These are phyloP conservation scores for Trichoderma arundinaceum DNA, from an alignment of 2,329 filamentous ascomycete genomes.

Conservation along the genomic window DNA sequence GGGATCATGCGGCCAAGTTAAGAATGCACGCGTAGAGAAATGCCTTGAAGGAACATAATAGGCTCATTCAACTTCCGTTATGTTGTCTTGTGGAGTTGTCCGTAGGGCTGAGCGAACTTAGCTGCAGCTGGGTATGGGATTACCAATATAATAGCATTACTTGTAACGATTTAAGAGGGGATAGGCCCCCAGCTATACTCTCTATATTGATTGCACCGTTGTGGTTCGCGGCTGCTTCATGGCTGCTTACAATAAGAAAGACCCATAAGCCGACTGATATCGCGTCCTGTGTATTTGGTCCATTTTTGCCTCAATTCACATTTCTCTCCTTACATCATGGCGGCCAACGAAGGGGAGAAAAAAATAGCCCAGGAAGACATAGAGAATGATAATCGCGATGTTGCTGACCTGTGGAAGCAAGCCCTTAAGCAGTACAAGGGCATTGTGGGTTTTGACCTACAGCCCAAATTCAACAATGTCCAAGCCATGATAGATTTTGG, in stretches of 20 bases:
- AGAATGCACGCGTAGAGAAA: not conserved
- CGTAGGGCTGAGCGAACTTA: constrained; percentile 4
- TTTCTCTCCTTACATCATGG: constrained; percentile 17
- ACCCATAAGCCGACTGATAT: not conserved
- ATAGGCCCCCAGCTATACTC: not conserved
- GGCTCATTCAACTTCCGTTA: not conserved
- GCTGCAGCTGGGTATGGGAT: not conserved
- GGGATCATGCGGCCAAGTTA: constrained; percentile 3
- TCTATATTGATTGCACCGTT: not conserved
- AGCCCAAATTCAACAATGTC: constrained; percentile 40
- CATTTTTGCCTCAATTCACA: not conserved
- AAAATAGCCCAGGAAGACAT: constrained; percentile 33
- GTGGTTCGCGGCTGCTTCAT: not conserved
- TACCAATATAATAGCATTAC: not conserved
- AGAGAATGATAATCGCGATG: constrained; percentile 39
- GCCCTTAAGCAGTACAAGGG: constrained; percentile 43
- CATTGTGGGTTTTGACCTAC: constrained; percentile 43
- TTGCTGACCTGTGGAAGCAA: constrained; percentile 43
- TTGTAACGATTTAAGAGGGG: not conserved
- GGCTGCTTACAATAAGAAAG: not conserved
- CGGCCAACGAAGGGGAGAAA: not conserved
- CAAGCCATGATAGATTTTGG: constrained; percentile 39
- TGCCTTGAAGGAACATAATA: not conserved
- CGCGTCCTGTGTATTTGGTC: not conserved
- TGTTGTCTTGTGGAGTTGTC: not conserved